Base-by-base conservation (phyloP, 2,329 filamentous ascomycete genomes). In the Ascomycota sp. region DNA sequence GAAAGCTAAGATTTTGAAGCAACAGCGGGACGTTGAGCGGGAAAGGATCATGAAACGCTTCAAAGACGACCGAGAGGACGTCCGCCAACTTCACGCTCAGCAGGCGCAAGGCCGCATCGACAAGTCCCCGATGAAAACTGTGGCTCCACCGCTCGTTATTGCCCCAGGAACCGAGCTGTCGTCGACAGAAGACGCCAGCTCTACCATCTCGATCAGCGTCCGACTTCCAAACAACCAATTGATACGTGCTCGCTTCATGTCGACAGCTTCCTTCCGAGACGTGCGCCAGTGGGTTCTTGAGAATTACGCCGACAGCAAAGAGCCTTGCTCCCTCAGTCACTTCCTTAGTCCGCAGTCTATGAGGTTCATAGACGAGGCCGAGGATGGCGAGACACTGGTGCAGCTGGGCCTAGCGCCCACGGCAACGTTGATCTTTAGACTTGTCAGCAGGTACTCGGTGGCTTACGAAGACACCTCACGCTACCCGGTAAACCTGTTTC, bases 221-320 rank as follows among this genome's bases (percentile, higher is more conserved):
- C 69, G 85, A 7, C 59, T 93, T 0, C 78, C 91, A 33, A 82
- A 94, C 44, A 86, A 86, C 8, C 75, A 73, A 8, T 83, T 73
- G 2, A 66, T 94, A 12, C 71, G 82, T 25, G 65, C 63, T 4
- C 70, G 66, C 12, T 92, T 94, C 48, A 57, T 69, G 8, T 68
- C 71, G 15, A 55, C 56, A 2, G 59, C 66, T 6, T 77, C 65
- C 1, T 60, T 94, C 4, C 56, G 50, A 6, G 67, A 80, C 26
- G 73, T 95, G 1, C 67, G 86, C 7, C 53, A 59, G 6, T 94
- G 82, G 79, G 65, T 95, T 7, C 78, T 86, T 32, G 56, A 63
- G 33, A 59, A 66, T 23, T 59, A 69, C 36, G 56, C 50, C 8
- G 65, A 68, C 26, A 65, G 63, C 13, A 57, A 62, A 20, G 48